Conservation (phyloP, 495 filamentous ascomycete species). For the Tuber microsphaerosporum region DNA sequence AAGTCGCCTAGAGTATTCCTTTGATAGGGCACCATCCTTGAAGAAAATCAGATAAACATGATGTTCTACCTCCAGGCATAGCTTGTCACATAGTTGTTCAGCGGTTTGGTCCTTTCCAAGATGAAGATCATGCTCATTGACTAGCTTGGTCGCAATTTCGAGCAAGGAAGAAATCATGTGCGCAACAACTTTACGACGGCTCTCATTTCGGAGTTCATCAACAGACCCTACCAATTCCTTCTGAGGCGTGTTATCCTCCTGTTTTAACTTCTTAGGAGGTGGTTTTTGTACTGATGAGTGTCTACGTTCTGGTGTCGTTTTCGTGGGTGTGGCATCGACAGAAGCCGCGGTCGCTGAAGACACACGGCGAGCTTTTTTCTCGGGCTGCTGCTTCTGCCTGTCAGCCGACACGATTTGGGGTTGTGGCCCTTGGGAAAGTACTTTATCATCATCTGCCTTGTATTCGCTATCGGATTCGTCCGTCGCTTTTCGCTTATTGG, state of each 20-base stretch:
- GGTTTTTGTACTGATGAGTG: slow-evolving; percentile 31
- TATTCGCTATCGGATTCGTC: slow-evolving; percentile 39
- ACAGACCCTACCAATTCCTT: slow-evolving; percentile 35
- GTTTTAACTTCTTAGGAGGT: slow-evolving; percentile 28
- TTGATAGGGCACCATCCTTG: slow-evolving; percentile 42
- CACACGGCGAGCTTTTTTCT: slow-evolving; percentile 32
- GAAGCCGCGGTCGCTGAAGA: slow-evolving; percentile 15
- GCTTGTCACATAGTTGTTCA: slow-evolving; percentile 50
- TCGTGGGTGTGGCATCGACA: slow-evolving; percentile 28
- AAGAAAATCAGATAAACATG: slow-evolving; percentile 55
- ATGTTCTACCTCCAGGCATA: slow-evolving; percentile 69
- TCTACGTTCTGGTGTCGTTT: slow-evolving; percentile 25
- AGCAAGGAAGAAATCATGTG: slow-evolving; percentile 29
- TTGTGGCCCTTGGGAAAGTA: slow-evolving; percentile 10
- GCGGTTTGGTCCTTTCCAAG: slow-evolving; percentile 51
- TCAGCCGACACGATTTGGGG: slow-evolving; percentile 7
- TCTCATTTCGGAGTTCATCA: slow-evolving; percentile 38
- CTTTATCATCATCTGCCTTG: slow-evolving; percentile 33
- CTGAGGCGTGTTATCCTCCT: slow-evolving; percentile 38
- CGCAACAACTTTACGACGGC: slow-evolving; percentile 38
- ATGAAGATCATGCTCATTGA: slow-evolving; percentile 50
- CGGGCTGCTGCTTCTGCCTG: slow-evolving; percentile 21
- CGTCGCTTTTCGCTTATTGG: slow-evolving; percentile 33
- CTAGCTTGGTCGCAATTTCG: slow-evolving; percentile 48
- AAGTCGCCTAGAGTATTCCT: slow-evolving; percentile 53